Percentiles rank a stretch among this genome's conserved stretches.
Conservation (phyloP, 2,329 filamentous ascomycete genomes). For the Aspergillus sp. region DNA sequence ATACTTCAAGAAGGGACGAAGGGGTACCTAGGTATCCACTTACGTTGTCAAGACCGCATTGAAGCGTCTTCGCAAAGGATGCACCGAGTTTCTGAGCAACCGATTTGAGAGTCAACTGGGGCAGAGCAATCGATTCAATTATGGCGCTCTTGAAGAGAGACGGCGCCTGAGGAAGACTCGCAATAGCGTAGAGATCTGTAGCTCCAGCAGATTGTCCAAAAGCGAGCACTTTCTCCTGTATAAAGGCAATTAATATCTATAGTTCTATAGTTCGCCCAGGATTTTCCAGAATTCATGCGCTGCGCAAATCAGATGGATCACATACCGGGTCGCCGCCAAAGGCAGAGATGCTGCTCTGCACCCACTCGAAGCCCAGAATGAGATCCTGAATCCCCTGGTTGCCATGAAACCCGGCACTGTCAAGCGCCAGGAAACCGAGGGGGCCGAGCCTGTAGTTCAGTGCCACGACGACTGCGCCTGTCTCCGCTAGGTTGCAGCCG, state of each 20-base stretch:
- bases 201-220: slow-evolving; percentile 37
- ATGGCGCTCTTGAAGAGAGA: slow-evolving; percentile 26
- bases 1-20: background rate
- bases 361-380: slow-evolving; percentile 28
- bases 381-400: slow-evolving; percentile 29
- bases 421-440: slow-evolving; percentile 30
- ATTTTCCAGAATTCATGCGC: no score
- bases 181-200: slow-evolving; percentile 19
- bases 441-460: slow-evolving; percentile 35
- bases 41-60: background rate
- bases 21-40: background rate
- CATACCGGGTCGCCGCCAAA: slow-evolving; percentile 37
- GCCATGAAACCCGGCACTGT: slow-evolving; percentile 24
- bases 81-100: slow-evolving; percentile 11
- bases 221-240: slow-evolving; percentile 28
- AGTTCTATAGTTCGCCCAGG: no score
- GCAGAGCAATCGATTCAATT: slow-evolving; percentile 25
- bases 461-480: slow-evolving; percentile 17
- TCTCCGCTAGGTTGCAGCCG: slow-evolving; percentile 22
- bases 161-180: slow-evolving; percentile 23
- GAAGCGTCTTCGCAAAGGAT: slow-evolving; percentile 5
- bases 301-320: background rate
- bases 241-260: no score
- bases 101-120: slow-evolving; percentile 9
- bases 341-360: slow-evolving; percentile 32